Conservation (phyloP, 495 filamentous ascomycete genomes). For the Talaromyces thailandensis region DNA sequence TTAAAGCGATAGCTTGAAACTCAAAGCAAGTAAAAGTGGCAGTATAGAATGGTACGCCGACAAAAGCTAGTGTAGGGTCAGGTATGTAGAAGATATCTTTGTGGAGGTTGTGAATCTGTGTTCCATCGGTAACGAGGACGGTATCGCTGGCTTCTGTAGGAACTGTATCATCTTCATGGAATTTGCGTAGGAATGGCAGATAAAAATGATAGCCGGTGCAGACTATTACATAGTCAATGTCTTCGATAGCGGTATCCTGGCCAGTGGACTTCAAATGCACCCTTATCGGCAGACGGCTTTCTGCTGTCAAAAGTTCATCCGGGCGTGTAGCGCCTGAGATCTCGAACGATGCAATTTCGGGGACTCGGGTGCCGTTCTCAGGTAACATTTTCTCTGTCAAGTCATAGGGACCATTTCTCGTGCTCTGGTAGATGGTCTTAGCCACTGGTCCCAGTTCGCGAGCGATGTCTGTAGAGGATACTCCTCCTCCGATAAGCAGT, state of each 20-base stretch:
- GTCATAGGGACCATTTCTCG: constrained; percentile 49
- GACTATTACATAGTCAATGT: constrained; percentile 46
- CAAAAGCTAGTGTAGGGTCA: constrained; percentile 51
- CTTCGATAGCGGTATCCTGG: constrained; percentile 23
- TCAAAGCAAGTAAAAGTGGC: constrained; percentile 59
- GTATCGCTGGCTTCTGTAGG: constrained; percentile 33
- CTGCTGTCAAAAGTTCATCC: constrained; percentile 19
- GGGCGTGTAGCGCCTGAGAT: constrained; percentile 13
- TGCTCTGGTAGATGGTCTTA: constrained; percentile 47
- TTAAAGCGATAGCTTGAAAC: constrained; percentile 52
- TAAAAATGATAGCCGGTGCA: constrained; percentile 59
- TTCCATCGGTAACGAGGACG: constrained; percentile 53
- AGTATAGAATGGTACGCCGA: constrained; percentile 52
- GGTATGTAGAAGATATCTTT: constrained; percentile 61
- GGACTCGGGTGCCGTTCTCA: constrained; percentile 35
- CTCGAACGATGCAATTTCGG: constrained; percentile 31
- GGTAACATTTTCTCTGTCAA: constrained; percentile 39
- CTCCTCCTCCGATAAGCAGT: constrained; percentile 50
- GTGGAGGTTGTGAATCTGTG: constrained; percentile 58
- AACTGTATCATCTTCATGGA: constrained; percentile 27
- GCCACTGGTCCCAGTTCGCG: constrained; percentile 43
- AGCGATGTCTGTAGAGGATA: constrained; percentile 53
- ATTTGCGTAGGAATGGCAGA: constrained; percentile 45
- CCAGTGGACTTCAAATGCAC: constrained; percentile 29
- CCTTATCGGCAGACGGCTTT: constrained; percentile 25